Conservation (phyloP, 106 monocot genomes). For the Platanthera zijinensis region DNA sequence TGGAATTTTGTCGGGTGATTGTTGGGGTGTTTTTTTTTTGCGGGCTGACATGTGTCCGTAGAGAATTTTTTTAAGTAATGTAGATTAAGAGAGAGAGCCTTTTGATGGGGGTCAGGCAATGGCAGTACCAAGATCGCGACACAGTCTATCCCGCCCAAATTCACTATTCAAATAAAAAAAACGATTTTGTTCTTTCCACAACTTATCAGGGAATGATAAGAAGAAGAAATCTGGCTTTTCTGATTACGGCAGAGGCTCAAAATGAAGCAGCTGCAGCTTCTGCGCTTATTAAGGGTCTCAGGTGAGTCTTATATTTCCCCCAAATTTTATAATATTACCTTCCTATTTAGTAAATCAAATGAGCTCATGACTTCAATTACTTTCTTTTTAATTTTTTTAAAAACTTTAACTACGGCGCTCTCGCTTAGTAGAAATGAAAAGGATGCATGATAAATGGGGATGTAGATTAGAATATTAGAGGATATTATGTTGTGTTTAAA, state of each 20-base stretch:
- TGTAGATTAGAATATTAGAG: no score
- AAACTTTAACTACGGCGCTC: no score
- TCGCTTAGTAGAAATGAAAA: no score
- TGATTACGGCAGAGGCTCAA: constrained; percentile 74
- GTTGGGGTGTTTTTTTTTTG: no score
- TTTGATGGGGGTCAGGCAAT: no score
- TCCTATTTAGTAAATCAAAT: neutral
- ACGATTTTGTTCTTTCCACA: neutral
- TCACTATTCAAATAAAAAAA: neutral
- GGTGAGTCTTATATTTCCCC: constrained; percentile 27
- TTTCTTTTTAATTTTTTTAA: neutral
- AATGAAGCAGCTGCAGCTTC: constrained; percentile 74
- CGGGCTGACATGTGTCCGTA: no score
- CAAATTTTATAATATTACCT: neutral
- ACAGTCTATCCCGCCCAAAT: neutral
- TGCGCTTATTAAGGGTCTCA: constrained; percentile 63
- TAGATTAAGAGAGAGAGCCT: no score
- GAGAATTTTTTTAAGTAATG: no score
- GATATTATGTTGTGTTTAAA: no score
- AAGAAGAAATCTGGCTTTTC: constrained; percentile 67
- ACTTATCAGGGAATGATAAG: constrained; percentile 38
- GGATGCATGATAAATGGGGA: no score
- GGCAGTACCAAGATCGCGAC: no score
- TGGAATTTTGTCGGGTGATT: no score
- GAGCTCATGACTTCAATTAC: neutral